A percentile compares a stretch with the other conserved stretches of the same genome.
Conservation (phyloP, 2,329 filamentous ascomycete species). For the Colletotrichum caudatum region DNA sequence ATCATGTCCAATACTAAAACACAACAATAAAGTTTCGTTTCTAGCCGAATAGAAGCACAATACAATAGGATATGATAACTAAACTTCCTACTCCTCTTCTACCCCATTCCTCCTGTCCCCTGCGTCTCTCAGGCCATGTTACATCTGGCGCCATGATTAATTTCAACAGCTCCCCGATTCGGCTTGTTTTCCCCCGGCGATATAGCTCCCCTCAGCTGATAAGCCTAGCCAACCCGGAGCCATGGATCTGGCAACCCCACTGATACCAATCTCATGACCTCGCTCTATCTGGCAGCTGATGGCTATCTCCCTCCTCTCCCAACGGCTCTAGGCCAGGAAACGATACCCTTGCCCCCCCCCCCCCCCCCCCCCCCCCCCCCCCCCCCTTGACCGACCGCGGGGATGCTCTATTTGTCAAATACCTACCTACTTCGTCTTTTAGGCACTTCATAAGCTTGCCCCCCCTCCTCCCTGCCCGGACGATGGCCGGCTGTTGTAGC, state of each 20-base stretch:
- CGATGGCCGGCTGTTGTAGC: slow-evolving; percentile 25
- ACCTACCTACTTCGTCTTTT: too few relatives aligned
- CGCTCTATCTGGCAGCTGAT: neutral
- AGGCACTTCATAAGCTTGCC: too few relatives aligned
- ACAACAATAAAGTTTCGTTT: too few relatives aligned
- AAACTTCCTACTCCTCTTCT: neutral
- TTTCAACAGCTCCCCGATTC: slow-evolving; percentile 15
- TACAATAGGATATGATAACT: too few relatives aligned
- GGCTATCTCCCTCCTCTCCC: neutral
- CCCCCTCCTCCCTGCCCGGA: slow-evolving; percentile 24
- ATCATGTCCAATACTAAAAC: too few relatives aligned
- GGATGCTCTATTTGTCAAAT: too few relatives aligned
- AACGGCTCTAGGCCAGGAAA: neutral
- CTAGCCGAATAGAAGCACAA: too few relatives aligned
- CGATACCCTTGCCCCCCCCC: neutral
- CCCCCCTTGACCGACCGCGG: too few relatives aligned
- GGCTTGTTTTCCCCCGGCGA: slow-evolving; percentile 19
- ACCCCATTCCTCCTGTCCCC: too few relatives aligned
- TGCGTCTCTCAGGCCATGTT: slow-evolving; percentile 2
- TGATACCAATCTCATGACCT: slow-evolving; percentile 13
- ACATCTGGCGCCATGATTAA: neutral
- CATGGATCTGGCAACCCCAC: slow-evolving; percentile 16
- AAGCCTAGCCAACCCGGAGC: slow-evolving; percentile 1
- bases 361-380: too few relatives aligned
- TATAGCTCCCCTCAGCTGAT: neutral